Evolutionary conservation across 352 stramenopile genomes (phyloP).

Genomic region (Globisporangium uncinulatum): DNA sequence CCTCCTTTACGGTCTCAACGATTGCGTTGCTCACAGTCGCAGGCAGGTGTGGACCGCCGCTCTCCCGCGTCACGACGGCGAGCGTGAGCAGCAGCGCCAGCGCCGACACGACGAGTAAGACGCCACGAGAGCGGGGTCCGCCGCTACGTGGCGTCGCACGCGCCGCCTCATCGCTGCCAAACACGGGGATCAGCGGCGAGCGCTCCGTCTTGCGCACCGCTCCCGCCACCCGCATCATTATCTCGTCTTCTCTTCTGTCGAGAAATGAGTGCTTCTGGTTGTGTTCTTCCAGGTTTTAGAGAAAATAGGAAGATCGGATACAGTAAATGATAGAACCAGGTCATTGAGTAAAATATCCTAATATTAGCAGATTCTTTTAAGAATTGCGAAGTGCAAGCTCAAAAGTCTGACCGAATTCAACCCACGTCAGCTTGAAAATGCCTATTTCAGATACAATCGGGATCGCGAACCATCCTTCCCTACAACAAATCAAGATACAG

Average conservation of each 20-base stretch:
- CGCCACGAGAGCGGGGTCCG: background rate
- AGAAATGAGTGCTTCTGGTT: conserved; percentile 7
- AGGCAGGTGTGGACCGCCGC: conserved; percentile 6
- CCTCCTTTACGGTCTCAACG: background rate
- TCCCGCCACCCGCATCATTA: conserved; percentile 5
- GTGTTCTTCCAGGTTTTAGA: no score
- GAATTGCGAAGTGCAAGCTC: no score
- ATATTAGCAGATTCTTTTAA: no score
- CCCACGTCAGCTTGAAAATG: no score
- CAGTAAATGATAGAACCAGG: no score
- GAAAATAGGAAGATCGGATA: no score
- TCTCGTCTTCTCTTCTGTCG: background rate
- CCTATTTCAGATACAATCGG: no score
- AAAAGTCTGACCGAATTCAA: no score
- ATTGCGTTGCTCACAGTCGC: conserved; percentile 4
- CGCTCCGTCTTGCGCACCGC: conserved; percentile 8
- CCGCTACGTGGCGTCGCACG: background rate
- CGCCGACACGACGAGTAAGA: conserved; percentile 5
- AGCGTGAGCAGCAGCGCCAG: conserved; percentile 14
- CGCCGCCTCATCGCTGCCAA: conserved; percentile 2
- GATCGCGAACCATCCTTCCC: no score
- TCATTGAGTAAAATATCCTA: no score
- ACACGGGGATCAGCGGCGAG: conserved; percentile 13
- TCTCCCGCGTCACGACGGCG: conserved; percentile 13
- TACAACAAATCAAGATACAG: conserved; percentile 7